Evolutionary conservation across 371 early-diverging fungal genomes (phyloP).

Genomic region (Coemansia sp.): DNA sequence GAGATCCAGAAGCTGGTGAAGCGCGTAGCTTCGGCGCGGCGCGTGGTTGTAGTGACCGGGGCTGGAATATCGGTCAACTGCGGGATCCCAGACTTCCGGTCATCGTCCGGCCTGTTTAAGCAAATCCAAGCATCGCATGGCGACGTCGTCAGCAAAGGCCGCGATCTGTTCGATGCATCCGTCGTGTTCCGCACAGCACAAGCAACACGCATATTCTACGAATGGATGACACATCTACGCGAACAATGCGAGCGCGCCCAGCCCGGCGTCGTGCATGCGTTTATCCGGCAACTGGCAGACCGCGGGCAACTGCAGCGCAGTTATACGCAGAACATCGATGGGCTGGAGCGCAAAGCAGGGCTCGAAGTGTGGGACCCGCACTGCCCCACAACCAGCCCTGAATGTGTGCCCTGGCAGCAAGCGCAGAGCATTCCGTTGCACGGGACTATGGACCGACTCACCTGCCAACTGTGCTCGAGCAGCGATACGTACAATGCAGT

Average conservation of each 20-base stretch:
- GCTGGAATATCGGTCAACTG: conserved; percentile 90
- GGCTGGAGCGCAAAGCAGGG: conserved; percentile 71
- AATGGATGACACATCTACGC: conserved; percentile 93
- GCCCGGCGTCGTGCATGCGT: conserved; percentile 86
- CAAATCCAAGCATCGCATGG: conserved; percentile 67
- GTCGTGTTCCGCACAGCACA: conserved; percentile 76
- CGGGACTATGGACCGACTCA: conserved; percentile 80
- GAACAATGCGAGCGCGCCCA: conserved; percentile 65
- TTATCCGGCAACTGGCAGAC: conserved; percentile 73
- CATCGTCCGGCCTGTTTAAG: conserved; percentile 72
- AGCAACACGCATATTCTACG: conserved; percentile 82
- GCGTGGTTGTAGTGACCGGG: conserved; percentile 81
- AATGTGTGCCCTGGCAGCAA: conserved; percentile 37
- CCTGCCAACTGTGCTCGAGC: conserved; percentile 76
- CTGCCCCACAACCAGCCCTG: conserved; percentile 5
- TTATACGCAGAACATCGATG: conserved; percentile 98
- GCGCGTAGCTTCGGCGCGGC: conserved; percentile 63
- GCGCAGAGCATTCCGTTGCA: conserved; percentile 85
- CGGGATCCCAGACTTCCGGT: conserved; percentile 91
- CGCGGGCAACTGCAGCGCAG: conserved; percentile 76
- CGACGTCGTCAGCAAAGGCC: conserved; percentile 77
- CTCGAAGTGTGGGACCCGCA: conserved; percentile 50
- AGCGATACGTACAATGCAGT: conserved; percentile 34
- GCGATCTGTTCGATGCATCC: conserved; percentile 94
- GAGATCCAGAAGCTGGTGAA: conserved; percentile 37